Evolutionary conservation across 2,329 filamentous ascomycete species (phyloP).

Genomic region (Aspergillus neoniger): DNA sequence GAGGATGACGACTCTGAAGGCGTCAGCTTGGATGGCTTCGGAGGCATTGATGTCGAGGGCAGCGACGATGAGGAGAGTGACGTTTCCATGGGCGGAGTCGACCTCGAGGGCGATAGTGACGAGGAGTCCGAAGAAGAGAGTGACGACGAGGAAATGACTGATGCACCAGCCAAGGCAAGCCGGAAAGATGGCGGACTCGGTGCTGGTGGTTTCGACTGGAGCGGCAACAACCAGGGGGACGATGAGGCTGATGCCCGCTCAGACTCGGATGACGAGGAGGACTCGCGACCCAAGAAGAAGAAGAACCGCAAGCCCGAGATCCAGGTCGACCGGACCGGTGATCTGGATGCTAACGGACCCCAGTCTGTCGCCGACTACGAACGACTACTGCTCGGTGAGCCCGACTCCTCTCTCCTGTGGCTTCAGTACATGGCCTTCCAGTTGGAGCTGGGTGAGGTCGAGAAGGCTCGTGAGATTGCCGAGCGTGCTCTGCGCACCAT

Average conservation of each 20-base stretch:
- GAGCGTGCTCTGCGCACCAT: conserved; percentile 90
- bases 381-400: conserved; percentile 84
- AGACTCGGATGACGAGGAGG: conserved; percentile 53
- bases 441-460: conserved; percentile 84
- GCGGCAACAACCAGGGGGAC: conserved; percentile 64
- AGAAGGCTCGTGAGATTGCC: conserved; percentile 83
- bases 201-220: conserved; percentile 85
- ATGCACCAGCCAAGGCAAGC: conserved; percentile 25
- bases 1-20: conserved; percentile 41
- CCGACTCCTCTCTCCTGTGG: conserved; percentile 92
- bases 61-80: conserved; percentile 40
- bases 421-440: conserved; percentile 99
- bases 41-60: conserved; percentile 37
- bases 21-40: conserved; percentile 34
- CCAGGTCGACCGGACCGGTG: conserved; percentile 85
- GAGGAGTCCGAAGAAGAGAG: conserved; percentile 49
- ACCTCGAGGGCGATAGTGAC: conserved; percentile 45
- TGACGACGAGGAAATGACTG: conserved; percentile 47
- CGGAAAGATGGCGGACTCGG: conserved; percentile 60
- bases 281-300: conserved; percentile 63
- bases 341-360: conserved; percentile 83
- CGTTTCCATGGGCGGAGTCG: conserved; percentile 46
- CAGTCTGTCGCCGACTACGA: conserved; percentile 92
- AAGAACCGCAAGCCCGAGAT: conserved; percentile 76
- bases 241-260: conserved; percentile 46